phyloP scores from a whole-genome alignment of 73 alveolate species.

The Paraurostyla sp. region DNA sequence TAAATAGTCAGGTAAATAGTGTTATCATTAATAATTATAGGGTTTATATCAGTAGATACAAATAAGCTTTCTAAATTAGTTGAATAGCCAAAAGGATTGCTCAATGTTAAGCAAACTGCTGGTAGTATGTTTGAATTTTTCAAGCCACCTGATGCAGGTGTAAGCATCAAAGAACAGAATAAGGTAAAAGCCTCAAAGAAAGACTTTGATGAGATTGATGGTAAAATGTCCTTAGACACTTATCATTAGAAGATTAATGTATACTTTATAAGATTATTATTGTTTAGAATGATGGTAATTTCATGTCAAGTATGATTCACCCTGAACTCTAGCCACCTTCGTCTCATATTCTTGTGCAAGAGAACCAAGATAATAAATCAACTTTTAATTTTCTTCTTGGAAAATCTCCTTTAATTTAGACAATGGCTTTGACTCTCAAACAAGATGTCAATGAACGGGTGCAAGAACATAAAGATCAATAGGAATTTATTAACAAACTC shows the following conservation, averaged over 20 bases:
- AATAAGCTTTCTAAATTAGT: background rate
- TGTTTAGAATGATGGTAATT: slow-evolving; percentile 29
- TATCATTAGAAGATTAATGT: slow-evolving; percentile 29
- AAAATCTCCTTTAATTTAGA: background rate
- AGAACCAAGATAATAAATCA: no score
- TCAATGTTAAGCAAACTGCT: slow-evolving; percentile 39
- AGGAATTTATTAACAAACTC: background rate
- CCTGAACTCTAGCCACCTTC: background rate
- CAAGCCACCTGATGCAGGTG: slow-evolving; percentile 50
- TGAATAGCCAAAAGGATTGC: background rate
- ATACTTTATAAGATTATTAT: background rate
- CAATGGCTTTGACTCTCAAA: background rate
- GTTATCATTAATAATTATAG: background rate
- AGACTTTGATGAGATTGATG: slow-evolving; percentile 36
- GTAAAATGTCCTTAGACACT: slow-evolving; percentile 33
- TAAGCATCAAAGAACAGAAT: slow-evolving; percentile 13
- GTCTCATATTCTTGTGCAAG: background rate
- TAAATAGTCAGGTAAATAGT: no score
- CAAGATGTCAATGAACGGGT: background rate
- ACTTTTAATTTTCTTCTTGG: no score
- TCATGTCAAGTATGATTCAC: slow-evolving; percentile 20
- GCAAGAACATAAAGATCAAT: background rate
- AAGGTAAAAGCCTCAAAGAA: slow-evolving; percentile 12
- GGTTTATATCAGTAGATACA: background rate
- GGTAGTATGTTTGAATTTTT: slow-evolving; percentile 46